phyloP scores from a whole-genome alignment of 2,329 filamentous ascomycete species.

The Knufia fluminis region DNA sequence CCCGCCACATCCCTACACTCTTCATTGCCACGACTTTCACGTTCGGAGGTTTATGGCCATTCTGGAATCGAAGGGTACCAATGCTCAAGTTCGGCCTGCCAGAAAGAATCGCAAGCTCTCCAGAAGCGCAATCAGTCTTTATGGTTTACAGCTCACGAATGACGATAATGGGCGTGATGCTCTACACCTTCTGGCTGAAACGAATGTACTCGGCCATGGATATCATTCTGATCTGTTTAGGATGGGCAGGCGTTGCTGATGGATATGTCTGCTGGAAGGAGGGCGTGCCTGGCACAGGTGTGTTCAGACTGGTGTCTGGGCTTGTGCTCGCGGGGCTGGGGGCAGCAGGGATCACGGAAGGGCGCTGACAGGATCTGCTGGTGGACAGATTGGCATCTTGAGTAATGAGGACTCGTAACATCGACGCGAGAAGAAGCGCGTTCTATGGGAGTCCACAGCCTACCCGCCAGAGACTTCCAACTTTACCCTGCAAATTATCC shows the following conservation, averaged over 20 bases:
- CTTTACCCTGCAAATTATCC: too few species aligned
- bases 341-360: too few species aligned
- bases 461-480: neutral
- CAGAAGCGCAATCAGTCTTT: constrained; percentile 27
- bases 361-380: too few species aligned
- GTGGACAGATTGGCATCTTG: too few species aligned
- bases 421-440: too few species aligned
- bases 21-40: constrained; percentile 17
- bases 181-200: neutral
- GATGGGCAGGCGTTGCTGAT: neutral
- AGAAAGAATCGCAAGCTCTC: constrained; percentile 25
- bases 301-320: too few species aligned
- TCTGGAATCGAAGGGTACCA: constrained; percentile 27
- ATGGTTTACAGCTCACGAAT: constrained; percentile 18
- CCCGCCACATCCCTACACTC: neutral
- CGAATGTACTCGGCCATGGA: neutral
- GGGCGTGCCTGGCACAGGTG: neutral
- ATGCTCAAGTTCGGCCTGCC: constrained; percentile 30
- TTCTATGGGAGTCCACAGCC: neutral
- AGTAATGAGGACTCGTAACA: too few species aligned
- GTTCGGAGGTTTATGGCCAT: constrained; percentile 28
- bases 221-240: neutral
- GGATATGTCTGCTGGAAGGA: neutral
- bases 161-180: constrained; percentile 13
- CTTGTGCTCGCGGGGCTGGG: too few species aligned